phyloP scores from a whole-genome alignment of 495 filamentous ascomycete species.

The Darksidea phi region DNA sequence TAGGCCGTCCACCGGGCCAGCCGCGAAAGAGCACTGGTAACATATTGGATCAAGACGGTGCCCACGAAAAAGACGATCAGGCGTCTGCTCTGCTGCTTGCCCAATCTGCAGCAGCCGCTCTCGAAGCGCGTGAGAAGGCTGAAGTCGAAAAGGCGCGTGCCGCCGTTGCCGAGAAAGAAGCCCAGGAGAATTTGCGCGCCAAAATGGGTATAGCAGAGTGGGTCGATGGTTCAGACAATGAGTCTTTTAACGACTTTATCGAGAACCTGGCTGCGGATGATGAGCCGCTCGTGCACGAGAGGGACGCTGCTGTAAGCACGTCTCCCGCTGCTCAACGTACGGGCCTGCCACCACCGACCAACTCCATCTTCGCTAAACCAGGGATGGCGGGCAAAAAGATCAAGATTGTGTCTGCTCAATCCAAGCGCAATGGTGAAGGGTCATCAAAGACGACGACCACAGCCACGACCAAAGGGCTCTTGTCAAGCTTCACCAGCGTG shows the following conservation, averaged over 20 bases:
- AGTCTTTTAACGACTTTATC: constrained; percentile 22
- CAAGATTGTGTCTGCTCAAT: constrained; percentile 8
- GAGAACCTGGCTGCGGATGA: constrained; percentile 26
- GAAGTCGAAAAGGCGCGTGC: constrained; percentile 19
- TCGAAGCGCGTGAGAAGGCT: constrained; percentile 16
- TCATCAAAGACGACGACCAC: constrained; percentile 7
- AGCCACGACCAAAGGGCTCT: neutral
- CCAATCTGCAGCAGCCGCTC: constrained; percentile 22
- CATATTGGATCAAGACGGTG: constrained; percentile 27
- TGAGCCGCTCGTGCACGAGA: constrained; percentile 6
- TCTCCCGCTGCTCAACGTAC: constrained; percentile 4
- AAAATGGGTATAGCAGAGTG: constrained; percentile 18
- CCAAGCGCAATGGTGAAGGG: neutral
- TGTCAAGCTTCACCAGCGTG: neutral
- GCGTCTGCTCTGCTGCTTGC: constrained; percentile 14
- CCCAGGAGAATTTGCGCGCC: constrained; percentile 34
- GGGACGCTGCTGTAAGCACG: neutral
- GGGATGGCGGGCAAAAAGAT: constrained; percentile 25
- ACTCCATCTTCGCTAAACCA: constrained; percentile 9
- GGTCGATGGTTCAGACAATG: constrained; percentile 20
- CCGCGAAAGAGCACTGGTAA: constrained; percentile 26
- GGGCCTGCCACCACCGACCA: neutral
- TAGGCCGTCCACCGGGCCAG: constrained; percentile 6
- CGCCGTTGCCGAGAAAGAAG: constrained; percentile 1
- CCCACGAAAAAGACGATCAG: constrained; percentile 28